Evolutionary conservation across 148 eudicot species (phyloP).

Genomic region (Cornus florida): DNA sequence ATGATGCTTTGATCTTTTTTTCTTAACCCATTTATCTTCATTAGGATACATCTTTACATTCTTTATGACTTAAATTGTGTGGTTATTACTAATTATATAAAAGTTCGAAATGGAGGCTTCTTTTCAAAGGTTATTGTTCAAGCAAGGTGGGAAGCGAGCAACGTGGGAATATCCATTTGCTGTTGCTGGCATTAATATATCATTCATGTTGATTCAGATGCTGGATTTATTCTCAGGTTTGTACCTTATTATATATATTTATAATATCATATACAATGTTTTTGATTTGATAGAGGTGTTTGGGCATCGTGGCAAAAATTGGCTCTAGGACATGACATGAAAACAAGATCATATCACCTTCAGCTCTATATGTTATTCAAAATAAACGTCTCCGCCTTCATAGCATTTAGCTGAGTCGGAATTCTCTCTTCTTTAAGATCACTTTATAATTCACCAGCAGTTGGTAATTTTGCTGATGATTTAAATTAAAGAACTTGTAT

Average conservation of each 20-base stretch:
- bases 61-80: neutral
- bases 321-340: neutral
- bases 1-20: neutral
- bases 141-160: slow-evolving; percentile 75
- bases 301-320: neutral
- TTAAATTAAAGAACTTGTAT: too few relatives aligned
- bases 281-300: neutral
- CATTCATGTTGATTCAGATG: slow-evolving; percentile 93
- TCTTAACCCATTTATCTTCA: neutral
- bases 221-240: slow-evolving; percentile 76
- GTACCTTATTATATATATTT: neutral
- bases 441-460: neutral
- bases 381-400: too few relatives aligned
- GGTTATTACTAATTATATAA: slow-evolving; percentile 25
- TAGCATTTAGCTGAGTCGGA: neutral
- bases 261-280: neutral
- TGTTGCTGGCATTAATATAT: slow-evolving; percentile 85
- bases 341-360: neutral
- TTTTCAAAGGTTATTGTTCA: slow-evolving; percentile 75
- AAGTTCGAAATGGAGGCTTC: slow-evolving; percentile 55
- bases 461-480: neutral
- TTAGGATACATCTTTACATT: neutral
- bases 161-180: slow-evolving; percentile 97
- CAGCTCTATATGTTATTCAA: neutral
- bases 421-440: neutral